Percentiles rank a stretch among this genome's conserved stretches.
Evolutionary conservation across 129 eudicot genomes (phyloP).

Genomic region (Flaveria linearis): DNA sequence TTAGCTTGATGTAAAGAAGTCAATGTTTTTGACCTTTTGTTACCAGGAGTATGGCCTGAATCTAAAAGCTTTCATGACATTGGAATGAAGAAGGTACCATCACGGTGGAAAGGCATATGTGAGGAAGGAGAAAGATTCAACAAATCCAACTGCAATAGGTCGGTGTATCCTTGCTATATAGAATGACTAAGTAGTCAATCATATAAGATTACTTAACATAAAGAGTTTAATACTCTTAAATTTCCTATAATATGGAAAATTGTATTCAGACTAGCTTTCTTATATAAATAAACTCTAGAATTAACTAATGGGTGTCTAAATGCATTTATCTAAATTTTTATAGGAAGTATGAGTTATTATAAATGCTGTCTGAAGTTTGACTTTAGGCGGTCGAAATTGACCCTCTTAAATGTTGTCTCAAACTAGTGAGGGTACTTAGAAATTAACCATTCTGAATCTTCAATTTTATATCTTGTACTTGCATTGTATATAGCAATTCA

Average conservation of each 20-base stretch:
- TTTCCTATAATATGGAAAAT: background rate
- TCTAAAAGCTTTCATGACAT: slow-evolving; percentile 44
- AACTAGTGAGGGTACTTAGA: background rate
- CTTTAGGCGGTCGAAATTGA: background rate
- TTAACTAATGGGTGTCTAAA: background rate
- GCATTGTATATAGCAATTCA: too few species aligned
- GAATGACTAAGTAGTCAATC: background rate
- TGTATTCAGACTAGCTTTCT: background rate
- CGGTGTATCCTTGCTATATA: background rate
- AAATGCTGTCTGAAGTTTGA: background rate
- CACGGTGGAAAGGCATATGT: slow-evolving; percentile 55
- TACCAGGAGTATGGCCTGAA: slow-evolving; percentile 64
- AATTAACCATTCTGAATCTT: background rate
- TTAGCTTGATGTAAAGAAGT: background rate
- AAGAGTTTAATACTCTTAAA: background rate
- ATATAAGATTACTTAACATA: background rate
- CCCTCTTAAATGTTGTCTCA: background rate
- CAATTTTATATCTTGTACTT: background rate
- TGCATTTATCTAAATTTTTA: background rate
- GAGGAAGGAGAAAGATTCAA: slow-evolving; percentile 46
- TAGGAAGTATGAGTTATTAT: background rate
- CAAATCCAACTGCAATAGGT: slow-evolving; percentile 52
- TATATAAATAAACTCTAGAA: background rate
- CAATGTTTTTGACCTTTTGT: background rate
- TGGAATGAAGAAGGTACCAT: slow-evolving; percentile 43